Evolutionary conservation across 495 filamentous ascomycete species (phyloP).

Genomic region (Apiosordaria backusii): DNA sequence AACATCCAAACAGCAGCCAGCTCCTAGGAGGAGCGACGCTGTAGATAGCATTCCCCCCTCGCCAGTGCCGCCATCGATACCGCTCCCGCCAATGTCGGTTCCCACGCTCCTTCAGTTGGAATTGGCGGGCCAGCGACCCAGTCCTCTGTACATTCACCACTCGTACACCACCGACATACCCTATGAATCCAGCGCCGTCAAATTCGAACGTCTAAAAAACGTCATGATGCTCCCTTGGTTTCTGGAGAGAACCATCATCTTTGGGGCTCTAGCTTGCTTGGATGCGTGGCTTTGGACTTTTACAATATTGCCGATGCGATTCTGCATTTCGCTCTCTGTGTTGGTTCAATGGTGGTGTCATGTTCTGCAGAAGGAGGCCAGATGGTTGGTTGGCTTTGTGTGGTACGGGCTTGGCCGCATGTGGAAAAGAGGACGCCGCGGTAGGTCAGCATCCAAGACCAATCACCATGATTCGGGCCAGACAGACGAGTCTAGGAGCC

Average conservation of each 20-base stretch:
- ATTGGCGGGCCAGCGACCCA: slow-evolving; percentile 74
- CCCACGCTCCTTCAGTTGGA: slow-evolving; percentile 88
- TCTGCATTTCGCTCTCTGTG: slow-evolving; percentile 76
- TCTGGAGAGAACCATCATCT: slow-evolving; percentile 81
- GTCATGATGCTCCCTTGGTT: slow-evolving; percentile 77
- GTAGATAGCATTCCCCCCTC: slow-evolving; percentile 51
- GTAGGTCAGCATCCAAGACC: slow-evolving; percentile 37
- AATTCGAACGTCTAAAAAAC: slow-evolving; percentile 88
- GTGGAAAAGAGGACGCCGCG: slow-evolving; percentile 59
- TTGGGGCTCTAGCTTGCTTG: slow-evolving; percentile 84
- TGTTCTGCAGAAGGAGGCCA: slow-evolving; percentile 60
- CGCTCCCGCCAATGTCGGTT: slow-evolving; percentile 79
- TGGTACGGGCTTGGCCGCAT: slow-evolving; percentile 71
- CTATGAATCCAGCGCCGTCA: slow-evolving; percentile 95
- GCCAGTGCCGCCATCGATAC: slow-evolving; percentile 66
- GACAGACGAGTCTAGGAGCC: slow-evolving; percentile 37
- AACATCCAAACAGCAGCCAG: slow-evolving; percentile 15
- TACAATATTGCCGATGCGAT: slow-evolving; percentile 88
- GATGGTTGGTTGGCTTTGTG: slow-evolving; percentile 67
- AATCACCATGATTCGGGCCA: slow-evolving; percentile 28
- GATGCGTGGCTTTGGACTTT: slow-evolving; percentile 98
- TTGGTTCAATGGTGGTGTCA: slow-evolving; percentile 68
- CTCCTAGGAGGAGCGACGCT: background rate
- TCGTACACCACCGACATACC: slow-evolving; percentile 68
- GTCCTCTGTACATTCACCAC: slow-evolving; percentile 83